Conservation (phyloP, 2,329 filamentous ascomycete species). For the Plenodomus lindquistii region DNA sequence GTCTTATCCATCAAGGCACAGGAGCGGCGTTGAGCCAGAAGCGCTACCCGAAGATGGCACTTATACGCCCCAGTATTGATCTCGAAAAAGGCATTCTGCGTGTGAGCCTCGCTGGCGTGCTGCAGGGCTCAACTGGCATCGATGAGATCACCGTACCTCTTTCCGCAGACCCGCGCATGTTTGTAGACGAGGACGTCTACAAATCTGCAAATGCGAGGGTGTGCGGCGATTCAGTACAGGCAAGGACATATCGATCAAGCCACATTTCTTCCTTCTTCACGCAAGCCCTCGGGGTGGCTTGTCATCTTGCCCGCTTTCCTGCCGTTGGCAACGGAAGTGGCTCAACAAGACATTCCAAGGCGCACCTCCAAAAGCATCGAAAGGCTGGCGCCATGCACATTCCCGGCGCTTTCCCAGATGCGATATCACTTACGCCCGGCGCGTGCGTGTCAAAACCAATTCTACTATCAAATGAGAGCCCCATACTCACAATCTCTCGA, state of each 20-base stretch:
- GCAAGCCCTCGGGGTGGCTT: constrained; percentile 73
- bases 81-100: constrained; percentile 67
- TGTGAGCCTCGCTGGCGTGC: constrained; percentile 57
- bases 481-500: constrained; percentile 81
- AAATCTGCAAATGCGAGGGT: constrained; percentile 65
- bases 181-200: constrained; percentile 47
- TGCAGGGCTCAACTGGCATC: constrained; percentile 34
- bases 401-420: constrained; percentile 59
- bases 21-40: constrained; percentile 88
- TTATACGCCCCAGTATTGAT: constrained; percentile 76
- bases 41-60: constrained; percentile 81
- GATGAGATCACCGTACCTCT: constrained; percentile 58
- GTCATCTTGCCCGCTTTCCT: constrained; percentile 82
- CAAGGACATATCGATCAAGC: constrained; percentile 69
- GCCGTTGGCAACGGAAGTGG: constrained; percentile 56
- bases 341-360: constrained; percentile 70
- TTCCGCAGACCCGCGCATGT: constrained; percentile 66
- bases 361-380: constrained; percentile 62
- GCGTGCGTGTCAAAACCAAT: constrained; percentile 63
- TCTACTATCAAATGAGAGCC: constrained; percentile 88
- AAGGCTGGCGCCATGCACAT: constrained; percentile 42
- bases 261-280: constrained; percentile 79
- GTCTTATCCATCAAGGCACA: constrained; percentile 83
- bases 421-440: constrained; percentile 51
- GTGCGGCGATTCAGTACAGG: constrained; percentile 77